Evolutionary conservation across 306 rosid species (phyloP).

Genomic region (Ormosia semicastrata): DNA sequence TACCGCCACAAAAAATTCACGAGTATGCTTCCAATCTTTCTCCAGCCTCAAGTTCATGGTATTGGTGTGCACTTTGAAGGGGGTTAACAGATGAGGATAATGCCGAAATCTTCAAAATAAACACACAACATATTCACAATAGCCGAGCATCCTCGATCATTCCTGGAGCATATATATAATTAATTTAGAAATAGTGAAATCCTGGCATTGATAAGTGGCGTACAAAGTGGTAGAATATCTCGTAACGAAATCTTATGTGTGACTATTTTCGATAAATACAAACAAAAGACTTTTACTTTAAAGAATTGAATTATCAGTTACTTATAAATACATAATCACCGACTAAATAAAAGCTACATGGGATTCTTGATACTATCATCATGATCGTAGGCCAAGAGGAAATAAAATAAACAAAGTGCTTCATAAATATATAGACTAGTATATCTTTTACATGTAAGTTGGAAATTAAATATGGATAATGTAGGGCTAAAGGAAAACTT

Average conservation of each 20-base stretch:
- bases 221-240: neutral
- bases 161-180: too few relatives aligned
- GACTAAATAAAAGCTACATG: conserved; percentile 29
- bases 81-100: neutral
- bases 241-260: conserved; percentile 12
- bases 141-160: neutral
- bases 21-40: neutral
- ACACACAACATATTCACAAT: neutral
- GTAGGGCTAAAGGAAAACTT: conserved; percentile 40
- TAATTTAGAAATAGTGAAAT: neutral
- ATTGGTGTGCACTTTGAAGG: neutral
- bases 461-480: conserved; percentile 42
- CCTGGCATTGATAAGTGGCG: neutral
- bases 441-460: conserved; percentile 31
- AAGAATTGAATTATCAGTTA: neutral
- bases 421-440: neutral
- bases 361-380: conserved; percentile 43
- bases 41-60: neutral
- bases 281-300: conserved; percentile 26
- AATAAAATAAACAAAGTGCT: conserved; percentile 42
- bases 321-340: conserved; percentile 28
- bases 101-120: neutral
- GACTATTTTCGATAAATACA: conserved; percentile 45
- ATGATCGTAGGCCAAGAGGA: conserved; percentile 42
- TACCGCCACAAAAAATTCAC: neutral